phyloP scores from a whole-genome alignment of 371 early-diverging fungal species.

The Mortierella sp. region DNA sequence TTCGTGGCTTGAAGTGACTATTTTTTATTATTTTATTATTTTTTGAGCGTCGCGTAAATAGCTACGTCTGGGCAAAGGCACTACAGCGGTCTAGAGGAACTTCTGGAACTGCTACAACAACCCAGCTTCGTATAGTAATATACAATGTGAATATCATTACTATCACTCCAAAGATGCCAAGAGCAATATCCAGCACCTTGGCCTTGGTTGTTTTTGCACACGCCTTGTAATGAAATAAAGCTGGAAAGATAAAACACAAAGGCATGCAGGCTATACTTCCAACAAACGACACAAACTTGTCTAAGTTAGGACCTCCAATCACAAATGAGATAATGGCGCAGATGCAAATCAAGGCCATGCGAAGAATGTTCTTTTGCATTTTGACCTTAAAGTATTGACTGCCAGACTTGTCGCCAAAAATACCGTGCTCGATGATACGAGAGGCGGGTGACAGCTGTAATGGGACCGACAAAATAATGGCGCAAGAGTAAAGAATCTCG shows the following conservation, averaged over 20 bases:
- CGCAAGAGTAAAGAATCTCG: conserved; percentile 78
- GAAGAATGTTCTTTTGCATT: conserved; percentile 74
- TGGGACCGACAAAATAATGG: conserved; percentile 80
- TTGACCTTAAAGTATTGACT: conserved; percentile 59
- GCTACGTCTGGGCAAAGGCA: conserved; percentile 17
- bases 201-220: conserved; percentile 57
- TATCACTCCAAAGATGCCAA: conserved; percentile 77
- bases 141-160: conserved; percentile 82
- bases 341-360: conserved; percentile 61
- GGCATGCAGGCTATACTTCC: conserved; percentile 67
- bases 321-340: conserved; percentile 71
- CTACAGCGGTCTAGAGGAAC: conserved; percentile 24
- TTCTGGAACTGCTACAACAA: conserved; percentile 16
- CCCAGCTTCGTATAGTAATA: conserved; percentile 79
- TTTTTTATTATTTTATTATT: not conserved
- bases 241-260: conserved; percentile 80
- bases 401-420: conserved; percentile 63
- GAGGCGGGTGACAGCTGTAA: conserved; percentile 79
- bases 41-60: not conserved
- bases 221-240: conserved; percentile 74
- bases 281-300: conserved; percentile 78
- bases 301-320: conserved; percentile 73
- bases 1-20: not conserved
- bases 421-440: conserved; percentile 73
- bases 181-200: conserved; percentile 62